Base-by-base conservation (phyloP, 768 basidiomycete species). In the Lactarius hatsudake region DNA sequence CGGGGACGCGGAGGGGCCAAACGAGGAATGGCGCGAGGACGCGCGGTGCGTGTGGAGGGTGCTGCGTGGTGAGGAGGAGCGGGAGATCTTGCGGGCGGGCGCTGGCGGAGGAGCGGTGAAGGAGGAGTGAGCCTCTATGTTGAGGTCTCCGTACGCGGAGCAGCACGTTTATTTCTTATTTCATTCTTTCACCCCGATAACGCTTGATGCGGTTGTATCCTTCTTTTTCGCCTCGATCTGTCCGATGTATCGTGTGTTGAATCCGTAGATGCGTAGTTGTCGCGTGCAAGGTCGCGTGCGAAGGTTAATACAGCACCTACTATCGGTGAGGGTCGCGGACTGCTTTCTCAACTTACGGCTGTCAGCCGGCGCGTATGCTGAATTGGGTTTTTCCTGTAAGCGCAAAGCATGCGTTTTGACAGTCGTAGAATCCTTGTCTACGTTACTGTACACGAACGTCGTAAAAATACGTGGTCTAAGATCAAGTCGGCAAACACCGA, bases 41-140 rank as follows among this genome's bases (percentile, higher is more conserved):
- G 62, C 48, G 36, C 48, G 69, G n/a, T 68, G 66, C 23, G 69
- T 58, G 58, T 69, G 68, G 68, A 61, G 56, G 9, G 68, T 67
- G 12, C 36, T 67, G 53, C 42, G 68, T 10, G 69, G 69, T 7
- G 64, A 67, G 57, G 69, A 69, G 30, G 68, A 69, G 36, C 26
- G 5, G 26, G 67, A 68, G 8, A 55, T 67, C 7, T 18, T 59
- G 57, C 42, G 58, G 59, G 61, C 51, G 26, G 63, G 66, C 36
- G 58, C 26, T 20, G 34, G 43, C 0, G 51, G 9, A 32, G 48
- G 30, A 28, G 13, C 28, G 17, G 18, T 59, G 57, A 67, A 63
- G 51, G 66, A 62, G 9, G 62, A 63, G 34, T 62, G 64, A 65
- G 28, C 28, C 23, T 9, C 17, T 4, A 45, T 15, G 23, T 28